Base-by-base conservation (phyloP, 805 yeast genomes). In the Schizosaccharomyces osmophilus region DNA sequence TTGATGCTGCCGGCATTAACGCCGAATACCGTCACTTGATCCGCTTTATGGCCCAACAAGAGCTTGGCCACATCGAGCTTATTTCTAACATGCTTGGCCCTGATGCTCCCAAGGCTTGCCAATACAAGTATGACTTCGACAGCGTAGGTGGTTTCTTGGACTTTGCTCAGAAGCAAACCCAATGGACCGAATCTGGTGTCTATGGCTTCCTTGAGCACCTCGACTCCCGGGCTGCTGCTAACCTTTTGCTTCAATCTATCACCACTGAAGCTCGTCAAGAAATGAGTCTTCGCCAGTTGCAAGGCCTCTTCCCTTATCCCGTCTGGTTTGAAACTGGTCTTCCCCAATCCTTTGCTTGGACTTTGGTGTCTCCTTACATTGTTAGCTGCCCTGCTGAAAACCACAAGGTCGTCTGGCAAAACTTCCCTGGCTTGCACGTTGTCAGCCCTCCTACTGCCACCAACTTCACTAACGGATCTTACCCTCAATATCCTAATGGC, bases 201-300 rank as follows among this genome's bases (percentile, higher is more conserved):
- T 59, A 62, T 48, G 63, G 63, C 5, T 62, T 75, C 57, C 42
- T 62, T 22, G 41, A 8, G 48, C 63, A 62, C 60, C 59, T 62
- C 11, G 51, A 62, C 26, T 62, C 63, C 26, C 62, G 63, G 6
- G 59, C 61, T 13, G 59, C 63, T 36, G 63, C 62, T 13, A 48
- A 48, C 45, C 55, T 62, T 9, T 58, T 62, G 22, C 45, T 62
- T 24, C 62, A 59, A 39, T 51, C 63, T n/a, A 54, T 62, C 55
- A 62, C 62, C 19, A 60, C 62, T 13, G 63, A 62, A 36, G 63
- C 63, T 17, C 51, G 63, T 13, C 63, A 62, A 42, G 39, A 62
- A 36, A 60, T 62, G 62, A 48, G 51, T 48, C 55, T 62, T 19
- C 63, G 63, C 26, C 62, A 59, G 48, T 59, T 62, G 32, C 62